Conservation (phyloP, 2,329 filamentous ascomycete genomes). For the Ophiostoma quercus region DNA sequence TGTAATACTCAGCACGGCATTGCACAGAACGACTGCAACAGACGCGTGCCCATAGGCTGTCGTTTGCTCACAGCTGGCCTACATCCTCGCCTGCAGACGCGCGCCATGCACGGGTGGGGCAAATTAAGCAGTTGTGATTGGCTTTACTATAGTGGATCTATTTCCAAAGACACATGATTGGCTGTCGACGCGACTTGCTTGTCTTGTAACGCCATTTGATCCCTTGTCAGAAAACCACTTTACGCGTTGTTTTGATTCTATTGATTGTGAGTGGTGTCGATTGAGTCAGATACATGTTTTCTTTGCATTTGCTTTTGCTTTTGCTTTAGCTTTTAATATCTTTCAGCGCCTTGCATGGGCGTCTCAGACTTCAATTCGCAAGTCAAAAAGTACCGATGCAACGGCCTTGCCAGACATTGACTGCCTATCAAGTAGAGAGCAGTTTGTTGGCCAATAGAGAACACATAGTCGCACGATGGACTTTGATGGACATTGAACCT, state of each 20-base stretch:
- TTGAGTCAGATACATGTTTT: no score
- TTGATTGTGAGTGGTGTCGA: neutral
- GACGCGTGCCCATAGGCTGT: constrained; percentile 19
- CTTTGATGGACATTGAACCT: no score
- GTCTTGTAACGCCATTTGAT: neutral
- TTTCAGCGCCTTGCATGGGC: no score
- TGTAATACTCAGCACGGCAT: neutral
- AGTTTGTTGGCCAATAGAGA: no score
- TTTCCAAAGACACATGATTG: neutral
- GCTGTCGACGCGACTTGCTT: constrained; percentile 1
- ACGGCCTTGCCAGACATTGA: neutral
- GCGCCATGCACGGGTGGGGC: neutral
- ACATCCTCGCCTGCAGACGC: neutral
- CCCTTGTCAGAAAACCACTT: constrained; percentile 23
- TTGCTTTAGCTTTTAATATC: neutral
- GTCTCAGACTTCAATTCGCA: no score
- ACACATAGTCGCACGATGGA: no score
- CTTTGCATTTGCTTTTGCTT: no score
- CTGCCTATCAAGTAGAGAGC: neutral
- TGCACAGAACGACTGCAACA: no score
- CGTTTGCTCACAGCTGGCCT: constrained; percentile 7
- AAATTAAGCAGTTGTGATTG: no score
- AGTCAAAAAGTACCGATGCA: neutral
- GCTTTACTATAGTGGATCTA: neutral
- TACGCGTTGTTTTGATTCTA: constrained; percentile 26